Evolutionary conservation across 352 stramenopile genomes (phyloP).

Genomic region (Thalassiosira mediterranea): DNA sequence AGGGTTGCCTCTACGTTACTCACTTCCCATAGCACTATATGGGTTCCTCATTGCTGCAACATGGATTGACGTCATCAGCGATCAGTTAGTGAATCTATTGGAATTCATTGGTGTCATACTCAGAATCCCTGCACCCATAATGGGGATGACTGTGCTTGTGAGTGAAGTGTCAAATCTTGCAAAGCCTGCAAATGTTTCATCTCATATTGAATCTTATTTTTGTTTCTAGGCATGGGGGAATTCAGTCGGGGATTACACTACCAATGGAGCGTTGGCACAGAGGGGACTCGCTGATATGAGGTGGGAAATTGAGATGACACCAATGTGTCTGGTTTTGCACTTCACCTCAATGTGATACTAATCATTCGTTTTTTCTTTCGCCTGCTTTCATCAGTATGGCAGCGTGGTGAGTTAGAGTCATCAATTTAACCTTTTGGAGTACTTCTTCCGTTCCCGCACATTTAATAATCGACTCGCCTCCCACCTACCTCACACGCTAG

Average conservation of each 20-base stretch:
- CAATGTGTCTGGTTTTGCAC: not conserved
- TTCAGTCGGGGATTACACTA: conserved; percentile 16
- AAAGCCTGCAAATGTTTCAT: not conserved
- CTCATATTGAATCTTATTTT: no score
- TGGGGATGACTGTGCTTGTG: conserved; percentile 85
- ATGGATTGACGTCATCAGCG: conserved; percentile 72
- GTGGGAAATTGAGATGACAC: not conserved
- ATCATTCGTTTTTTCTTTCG: conserved; percentile 1
- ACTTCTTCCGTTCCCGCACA: no score
- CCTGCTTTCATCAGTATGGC: conserved; percentile 10
- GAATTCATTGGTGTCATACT: conserved; percentile 75
- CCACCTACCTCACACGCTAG: no score
- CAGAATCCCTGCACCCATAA: conserved; percentile 73
- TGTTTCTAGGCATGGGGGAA: conserved; percentile 33
- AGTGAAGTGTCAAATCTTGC: not conserved
- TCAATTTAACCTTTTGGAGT: no score
- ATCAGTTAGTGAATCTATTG: conserved; percentile 60
- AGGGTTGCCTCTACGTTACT: conserved; percentile 48
- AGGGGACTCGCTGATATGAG: conserved; percentile 20
- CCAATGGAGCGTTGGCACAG: conserved; percentile 8
- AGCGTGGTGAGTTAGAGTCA: conserved; percentile 9
- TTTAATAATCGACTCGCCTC: no score
- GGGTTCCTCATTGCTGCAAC: conserved; percentile 74
- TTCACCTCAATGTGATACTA: not conserved
- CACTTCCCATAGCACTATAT: conserved; percentile 40